These are phyloP conservation scores for Alternaria triticimaculans DNA, from an alignment of 2,329 filamentous ascomycete genomes.

Conservation along the genomic window DNA sequence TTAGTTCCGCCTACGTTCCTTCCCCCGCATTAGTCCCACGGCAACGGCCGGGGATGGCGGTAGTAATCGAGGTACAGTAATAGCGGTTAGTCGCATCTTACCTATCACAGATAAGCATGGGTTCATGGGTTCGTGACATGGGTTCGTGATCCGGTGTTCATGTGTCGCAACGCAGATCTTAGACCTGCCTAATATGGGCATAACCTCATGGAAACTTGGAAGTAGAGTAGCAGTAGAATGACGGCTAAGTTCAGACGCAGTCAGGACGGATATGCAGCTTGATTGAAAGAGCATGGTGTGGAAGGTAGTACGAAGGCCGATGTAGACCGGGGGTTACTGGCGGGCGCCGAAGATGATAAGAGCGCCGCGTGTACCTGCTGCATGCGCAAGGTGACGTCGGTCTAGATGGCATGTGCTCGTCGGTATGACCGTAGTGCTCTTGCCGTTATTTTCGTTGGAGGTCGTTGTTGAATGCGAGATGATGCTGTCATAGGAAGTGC, in stretches of 20 bases:
- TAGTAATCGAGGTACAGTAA: neutral
- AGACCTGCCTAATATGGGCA: neutral
- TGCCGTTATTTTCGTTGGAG: neutral
- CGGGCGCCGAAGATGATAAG: neutral
- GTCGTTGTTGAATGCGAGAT: neutral
- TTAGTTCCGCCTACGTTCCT: neutral
- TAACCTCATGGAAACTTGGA: neutral
- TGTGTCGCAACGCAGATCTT: neutral
- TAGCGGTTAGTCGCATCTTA: neutral
- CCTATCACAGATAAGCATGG: neutral
- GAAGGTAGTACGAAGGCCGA: neutral
- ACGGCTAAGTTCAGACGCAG: neutral
- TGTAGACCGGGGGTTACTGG: neutral
- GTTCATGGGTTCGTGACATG: neutral
- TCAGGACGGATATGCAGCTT: conserved; percentile 1
- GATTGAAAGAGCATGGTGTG: neutral
- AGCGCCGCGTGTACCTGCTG: neutral
- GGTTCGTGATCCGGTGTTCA: neutral
- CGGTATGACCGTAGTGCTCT: neutral
- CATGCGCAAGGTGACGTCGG: neutral
- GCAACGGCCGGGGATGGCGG: neutral
- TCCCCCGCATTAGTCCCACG: neutral
- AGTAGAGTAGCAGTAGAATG: neutral
- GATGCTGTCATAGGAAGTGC: neutral
- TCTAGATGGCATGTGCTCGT: neutral